Conservation (phyloP, 345 rosid genomes). For the Punica granatum region DNA sequence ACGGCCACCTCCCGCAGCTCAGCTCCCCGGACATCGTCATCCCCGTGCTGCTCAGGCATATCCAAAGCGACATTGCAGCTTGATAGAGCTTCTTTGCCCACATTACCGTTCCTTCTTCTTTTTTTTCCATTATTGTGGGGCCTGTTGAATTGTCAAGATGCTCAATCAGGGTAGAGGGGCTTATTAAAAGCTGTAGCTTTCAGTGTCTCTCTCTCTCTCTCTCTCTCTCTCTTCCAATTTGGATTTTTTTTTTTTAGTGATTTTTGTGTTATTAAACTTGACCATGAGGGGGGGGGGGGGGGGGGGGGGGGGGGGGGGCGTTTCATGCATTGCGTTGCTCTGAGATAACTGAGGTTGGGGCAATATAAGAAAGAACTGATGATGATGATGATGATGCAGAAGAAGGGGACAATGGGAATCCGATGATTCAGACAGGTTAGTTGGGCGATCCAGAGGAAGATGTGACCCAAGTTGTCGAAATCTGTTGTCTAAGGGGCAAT, state of each 20-base stretch:
- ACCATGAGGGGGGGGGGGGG: not conserved
- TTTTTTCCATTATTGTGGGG: not conserved
- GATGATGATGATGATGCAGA: not conserved
- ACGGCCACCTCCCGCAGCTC: conserved; percentile 92
- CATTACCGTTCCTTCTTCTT: not conserved
- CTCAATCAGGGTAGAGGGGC: not conserved
- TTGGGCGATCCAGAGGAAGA: not conserved
- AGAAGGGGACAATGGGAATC: not conserved
- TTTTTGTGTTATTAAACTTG: too few relatives aligned
- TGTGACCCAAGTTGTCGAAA: not conserved
- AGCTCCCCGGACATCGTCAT: conserved; percentile 85
- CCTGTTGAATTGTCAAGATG: too few relatives aligned
- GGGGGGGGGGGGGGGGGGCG: too few relatives aligned
- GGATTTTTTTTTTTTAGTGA: too few relatives aligned
- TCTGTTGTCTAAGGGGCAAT: not conserved
- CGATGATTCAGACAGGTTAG: too few relatives aligned
- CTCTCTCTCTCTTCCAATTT: too few relatives aligned
- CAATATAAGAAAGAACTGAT: too few relatives aligned
- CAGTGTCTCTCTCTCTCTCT: too few relatives aligned
- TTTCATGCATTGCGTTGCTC: too few relatives aligned
- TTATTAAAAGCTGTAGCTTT: not conserved
- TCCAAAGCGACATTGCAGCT: conserved; percentile 42
- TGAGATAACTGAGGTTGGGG: too few relatives aligned
- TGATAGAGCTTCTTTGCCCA: conserved; percentile 5
- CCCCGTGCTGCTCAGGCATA: conserved; percentile 72